Evolutionary conservation across 441 rosid species (phyloP).

Genomic region (Dalechampia spathulata): DNA sequence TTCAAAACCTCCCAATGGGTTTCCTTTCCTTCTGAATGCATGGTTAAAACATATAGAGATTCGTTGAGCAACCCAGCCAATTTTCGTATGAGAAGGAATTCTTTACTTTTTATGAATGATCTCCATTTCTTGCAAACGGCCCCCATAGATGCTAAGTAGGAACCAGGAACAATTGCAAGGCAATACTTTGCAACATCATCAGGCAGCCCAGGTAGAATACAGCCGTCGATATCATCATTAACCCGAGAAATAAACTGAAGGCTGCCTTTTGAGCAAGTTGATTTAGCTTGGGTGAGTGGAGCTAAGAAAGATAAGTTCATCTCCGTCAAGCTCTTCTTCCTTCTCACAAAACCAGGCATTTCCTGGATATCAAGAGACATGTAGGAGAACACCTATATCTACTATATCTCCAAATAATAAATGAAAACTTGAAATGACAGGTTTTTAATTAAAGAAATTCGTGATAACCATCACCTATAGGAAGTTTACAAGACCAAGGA

Average conservation of each 20-base stretch:
- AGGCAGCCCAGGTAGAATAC: constrained; percentile 77
- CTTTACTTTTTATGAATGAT: constrained; percentile 68
- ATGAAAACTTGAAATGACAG: constrained; percentile 16
- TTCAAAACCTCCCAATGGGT: constrained; percentile 93
- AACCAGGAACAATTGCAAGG: constrained; percentile 83
- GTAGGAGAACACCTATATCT: constrained; percentile 7
- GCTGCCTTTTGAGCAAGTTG: constrained; percentile 29
- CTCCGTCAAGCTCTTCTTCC: constrained; percentile 46
- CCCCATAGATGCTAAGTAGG: constrained; percentile 70
- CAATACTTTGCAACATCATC: constrained; percentile 84
- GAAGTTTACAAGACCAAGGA: constrained; percentile 78
- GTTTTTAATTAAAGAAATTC: constrained; percentile 45
- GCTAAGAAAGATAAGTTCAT: constrained; percentile 31
- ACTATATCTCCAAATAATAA: constrained; percentile 29
- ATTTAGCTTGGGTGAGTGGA: constrained; percentile 18
- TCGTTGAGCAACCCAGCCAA: constrained; percentile 77
- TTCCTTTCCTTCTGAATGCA: constrained; percentile 61
- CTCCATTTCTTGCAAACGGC: constrained; percentile 94
- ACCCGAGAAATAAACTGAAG: constrained; percentile 24
- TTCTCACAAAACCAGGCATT: constrained; percentile 50
- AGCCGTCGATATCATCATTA: constrained; percentile 33
- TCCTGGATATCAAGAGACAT: constrained; percentile 15
- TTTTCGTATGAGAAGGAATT: constrained; percentile 65
- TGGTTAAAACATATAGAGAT: constrained; percentile 74
- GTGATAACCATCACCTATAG: constrained; percentile 73